Evolutionary conservation across 768 basidiomycete genomes (phyloP).

Genomic region (Serendipita indica): DNA sequence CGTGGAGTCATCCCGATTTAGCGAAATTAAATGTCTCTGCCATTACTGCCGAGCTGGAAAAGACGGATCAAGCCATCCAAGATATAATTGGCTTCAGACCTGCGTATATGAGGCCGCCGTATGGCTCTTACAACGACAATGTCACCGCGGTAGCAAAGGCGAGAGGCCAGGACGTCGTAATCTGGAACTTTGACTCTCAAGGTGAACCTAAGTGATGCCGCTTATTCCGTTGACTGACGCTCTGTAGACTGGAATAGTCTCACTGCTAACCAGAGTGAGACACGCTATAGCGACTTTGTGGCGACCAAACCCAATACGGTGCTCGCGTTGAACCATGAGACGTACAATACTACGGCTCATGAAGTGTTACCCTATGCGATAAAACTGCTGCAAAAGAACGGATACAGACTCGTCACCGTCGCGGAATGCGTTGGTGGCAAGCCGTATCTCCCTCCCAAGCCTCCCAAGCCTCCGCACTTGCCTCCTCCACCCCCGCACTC

Average conservation of each 20-base stretch:
- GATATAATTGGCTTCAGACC: conserved; percentile 8
- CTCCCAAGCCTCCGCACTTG: too few relatives aligned
- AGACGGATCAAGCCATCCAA: conserved; percentile 9
- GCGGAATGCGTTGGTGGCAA: conserved; percentile 18
- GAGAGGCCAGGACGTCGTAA: conserved; percentile 11
- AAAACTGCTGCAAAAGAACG: conserved; percentile 13
- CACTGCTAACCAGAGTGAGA: conserved; percentile 9
- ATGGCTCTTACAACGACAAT: conserved; percentile 10
- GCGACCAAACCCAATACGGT: conserved; percentile 14
- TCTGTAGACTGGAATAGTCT: conserved; percentile 14
- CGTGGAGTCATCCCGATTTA: conserved; percentile 11
- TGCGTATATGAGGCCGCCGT: conserved; percentile 10
- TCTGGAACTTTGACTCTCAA: conserved; percentile 17
- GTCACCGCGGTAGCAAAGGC: conserved; percentile 1
- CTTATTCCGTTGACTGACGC: not conserved
- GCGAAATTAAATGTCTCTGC: not conserved
- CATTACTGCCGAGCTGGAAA: not conserved
- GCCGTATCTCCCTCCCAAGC: too few relatives aligned
- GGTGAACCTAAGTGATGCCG: not conserved
- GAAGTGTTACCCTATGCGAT: conserved; percentile 19
- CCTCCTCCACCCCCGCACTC: too few relatives aligned
- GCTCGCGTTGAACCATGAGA: conserved; percentile 19
- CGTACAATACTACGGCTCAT: conserved; percentile 15
- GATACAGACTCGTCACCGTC: conserved; percentile 20
- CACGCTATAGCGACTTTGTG: conserved; percentile 13